These are phyloP conservation scores for Nakataea oryzae DNA, from an alignment of 2,329 filamentous ascomycete genomes.

Conservation along the genomic window DNA sequence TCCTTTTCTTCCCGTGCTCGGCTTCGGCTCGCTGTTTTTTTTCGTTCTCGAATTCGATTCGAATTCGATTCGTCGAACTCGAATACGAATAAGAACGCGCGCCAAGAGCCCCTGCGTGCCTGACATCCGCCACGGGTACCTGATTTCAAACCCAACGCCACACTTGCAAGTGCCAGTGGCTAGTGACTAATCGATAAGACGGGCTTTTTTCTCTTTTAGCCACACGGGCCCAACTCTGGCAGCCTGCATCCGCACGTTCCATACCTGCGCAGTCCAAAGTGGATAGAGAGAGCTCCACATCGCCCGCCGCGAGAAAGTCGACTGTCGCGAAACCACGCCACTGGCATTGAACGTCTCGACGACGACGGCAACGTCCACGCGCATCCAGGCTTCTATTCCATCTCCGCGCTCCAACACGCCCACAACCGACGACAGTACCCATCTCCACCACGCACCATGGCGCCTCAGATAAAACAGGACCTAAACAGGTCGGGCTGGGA, in stretches of 20 bases:
- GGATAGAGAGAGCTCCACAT: neutral
- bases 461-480: slow-evolving; percentile 91
- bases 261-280: too few species aligned
- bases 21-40: slow-evolving; percentile 2
- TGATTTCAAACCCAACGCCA: neutral
- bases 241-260: too few species aligned
- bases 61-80: too few species aligned
- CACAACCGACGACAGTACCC: too few species aligned
- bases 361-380: neutral
- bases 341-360: neutral
- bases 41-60: slow-evolving; percentile 3
- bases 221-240: neutral
- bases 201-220: neutral
- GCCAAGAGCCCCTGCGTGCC: neutral
- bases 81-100: slow-evolving; percentile 11
- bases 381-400: neutral
- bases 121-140: too few species aligned
- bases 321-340: neutral
- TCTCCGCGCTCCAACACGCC: neutral
- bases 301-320: neutral
- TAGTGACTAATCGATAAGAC: neutral
- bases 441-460: slow-evolving; percentile 42
- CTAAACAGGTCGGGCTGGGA: slow-evolving; percentile 95
- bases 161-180: neutral
- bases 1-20: too few species aligned